Evolutionary conservation across 805 yeast genomes (phyloP).

Genomic region (Yamadazyma scolyti): DNA sequence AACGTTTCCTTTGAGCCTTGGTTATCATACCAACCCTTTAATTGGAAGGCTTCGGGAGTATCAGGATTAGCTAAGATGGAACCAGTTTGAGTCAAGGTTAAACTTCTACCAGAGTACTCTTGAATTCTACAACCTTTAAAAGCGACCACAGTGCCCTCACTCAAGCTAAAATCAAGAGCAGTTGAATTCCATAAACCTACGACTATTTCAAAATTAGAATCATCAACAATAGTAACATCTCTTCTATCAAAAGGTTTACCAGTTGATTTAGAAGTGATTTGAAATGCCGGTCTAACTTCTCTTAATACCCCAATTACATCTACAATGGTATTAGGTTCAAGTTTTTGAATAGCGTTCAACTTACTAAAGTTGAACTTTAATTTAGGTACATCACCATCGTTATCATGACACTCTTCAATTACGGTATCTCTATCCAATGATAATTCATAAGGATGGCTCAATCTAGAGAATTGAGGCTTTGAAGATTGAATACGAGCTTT

Average conservation of each 20-base stretch:
- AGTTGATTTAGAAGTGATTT: conserved; percentile 79
- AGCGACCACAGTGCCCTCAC: conserved; percentile 83
- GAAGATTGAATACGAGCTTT: conserved; percentile 80
- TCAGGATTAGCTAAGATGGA: conserved; percentile 80
- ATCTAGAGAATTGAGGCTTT: conserved; percentile 78
- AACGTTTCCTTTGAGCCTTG: conserved; percentile 65
- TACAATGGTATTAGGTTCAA: conserved; percentile 67
- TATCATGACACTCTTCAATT: conserved; percentile 63
- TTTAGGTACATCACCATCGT: conserved; percentile 63
- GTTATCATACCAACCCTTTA: conserved; percentile 94
- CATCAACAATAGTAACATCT: conserved; percentile 83
- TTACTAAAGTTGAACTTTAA: conserved; percentile 72
- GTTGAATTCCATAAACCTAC: conserved; percentile 89
- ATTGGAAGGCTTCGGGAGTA: conserved; percentile 76
- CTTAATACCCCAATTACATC: conserved; percentile 88
- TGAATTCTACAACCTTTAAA: conserved; percentile 85
- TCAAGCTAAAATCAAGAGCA: conserved; percentile 72
- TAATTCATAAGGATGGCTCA: conserved; percentile 86
- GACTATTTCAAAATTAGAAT: conserved; percentile 66
- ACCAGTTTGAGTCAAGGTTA: conserved; percentile 78
- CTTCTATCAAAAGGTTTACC: conserved; percentile 93
- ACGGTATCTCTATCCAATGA: conserved; percentile 74
- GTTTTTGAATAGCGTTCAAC: conserved; percentile 59
- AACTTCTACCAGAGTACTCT: conserved; percentile 82
- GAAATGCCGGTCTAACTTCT: conserved; percentile 69